Base-by-base conservation (phyloP, 805 yeast genomes). In the Saccharomycopsis malanga region DNA sequence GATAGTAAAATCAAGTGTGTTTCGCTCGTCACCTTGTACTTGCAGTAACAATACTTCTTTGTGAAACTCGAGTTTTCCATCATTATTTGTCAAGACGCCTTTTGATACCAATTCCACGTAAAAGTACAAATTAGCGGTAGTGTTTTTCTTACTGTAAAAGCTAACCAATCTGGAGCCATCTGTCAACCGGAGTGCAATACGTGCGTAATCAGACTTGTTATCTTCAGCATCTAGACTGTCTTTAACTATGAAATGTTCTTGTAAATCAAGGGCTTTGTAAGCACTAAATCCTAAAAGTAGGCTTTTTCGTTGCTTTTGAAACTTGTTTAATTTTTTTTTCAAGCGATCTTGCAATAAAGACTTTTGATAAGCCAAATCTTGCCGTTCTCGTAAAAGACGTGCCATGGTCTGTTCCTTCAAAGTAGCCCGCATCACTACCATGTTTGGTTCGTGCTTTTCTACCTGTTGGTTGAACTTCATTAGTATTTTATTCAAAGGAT, bases 301-400 rank as follows among this genome's bases (percentile, higher is more conserved):
- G 27, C 58, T 58, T 35, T 57, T 56, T 14, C 47, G 47, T 23
- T 55, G 52, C 34, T 44, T 53, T 34, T 46, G 57, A 36, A 52
- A 56, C 41, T 53, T 50, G 44, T 69, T 61, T 50, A 65, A 59
- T 54, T 70, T 69, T 42, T 67, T 68, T 21, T 71, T 73, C 27
- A 81, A 69, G 44, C 80, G 72, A 64, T 89, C 98, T 30, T 76
- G 70, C 15, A 74, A 73, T 30, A 89, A 66, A 0, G 95, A 80
- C 30, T 74, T 74, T 58, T 81, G 79, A 64, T 80, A 88, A 18
- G 93, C 87, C 39, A 73, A 66, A 58, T 87, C 93, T 62, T 89
- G 96, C 56, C 82, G 81, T 51, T 73, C 72, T 44, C 85, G 72
- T 29, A 87, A 66, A 10, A 71, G 64, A 50, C 80, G 74, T 34